A percentile compares a stretch with the other conserved stretches of the same genome.
Conservation (phyloP, 2,329 filamentous ascomycete species). For the Geosmithia putterillii region DNA sequence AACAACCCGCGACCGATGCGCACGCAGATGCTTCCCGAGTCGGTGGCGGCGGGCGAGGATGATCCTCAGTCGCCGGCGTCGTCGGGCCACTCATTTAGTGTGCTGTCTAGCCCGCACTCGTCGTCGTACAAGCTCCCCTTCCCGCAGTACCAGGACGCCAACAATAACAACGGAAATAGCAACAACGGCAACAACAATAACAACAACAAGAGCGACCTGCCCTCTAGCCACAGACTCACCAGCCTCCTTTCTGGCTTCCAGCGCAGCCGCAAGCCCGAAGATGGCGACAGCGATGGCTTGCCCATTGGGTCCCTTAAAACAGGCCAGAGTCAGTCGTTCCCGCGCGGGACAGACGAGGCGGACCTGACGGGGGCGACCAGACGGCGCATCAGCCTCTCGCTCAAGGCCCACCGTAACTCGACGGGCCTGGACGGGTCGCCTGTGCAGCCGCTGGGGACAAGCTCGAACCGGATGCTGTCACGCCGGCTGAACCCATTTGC, state of each 20-base stretch:
- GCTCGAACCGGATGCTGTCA: constrained; percentile 7
- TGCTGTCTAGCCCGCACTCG: constrained; percentile 49
- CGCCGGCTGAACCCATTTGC: constrained; percentile 33
- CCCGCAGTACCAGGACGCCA: constrained; percentile 30
- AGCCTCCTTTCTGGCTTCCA: constrained; percentile 48
- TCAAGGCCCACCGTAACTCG: constrained; percentile 42
- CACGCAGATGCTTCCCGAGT: constrained; percentile 20
- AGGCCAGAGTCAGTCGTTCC: constrained; percentile 68
- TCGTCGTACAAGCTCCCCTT: constrained; percentile 48
- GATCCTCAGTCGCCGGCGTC: constrained; percentile 50
- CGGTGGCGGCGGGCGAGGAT: constrained; percentile 16
- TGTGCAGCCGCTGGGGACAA: constrained; percentile 6
- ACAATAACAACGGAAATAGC: too few relatives aligned
- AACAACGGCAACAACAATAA: constrained; percentile 26
- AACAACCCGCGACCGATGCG: constrained; percentile 17
- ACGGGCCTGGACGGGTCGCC: constrained; percentile 28
- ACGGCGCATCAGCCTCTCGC: constrained; percentile 48
- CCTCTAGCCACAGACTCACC: constrained; percentile 24
- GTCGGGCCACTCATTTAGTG: constrained; percentile 41
- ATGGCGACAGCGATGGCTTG: constrained; percentile 31
- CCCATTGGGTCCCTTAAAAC: constrained; percentile 57
- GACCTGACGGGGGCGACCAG: constrained; percentile 37
- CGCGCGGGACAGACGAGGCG: constrained; percentile 44
- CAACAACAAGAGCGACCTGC: constrained; percentile 23
- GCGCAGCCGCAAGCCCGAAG: constrained; percentile 47